Base-by-base conservation (phyloP, 192 early-diverging fungal species). In the Entophlyctis luteolus region DNA sequence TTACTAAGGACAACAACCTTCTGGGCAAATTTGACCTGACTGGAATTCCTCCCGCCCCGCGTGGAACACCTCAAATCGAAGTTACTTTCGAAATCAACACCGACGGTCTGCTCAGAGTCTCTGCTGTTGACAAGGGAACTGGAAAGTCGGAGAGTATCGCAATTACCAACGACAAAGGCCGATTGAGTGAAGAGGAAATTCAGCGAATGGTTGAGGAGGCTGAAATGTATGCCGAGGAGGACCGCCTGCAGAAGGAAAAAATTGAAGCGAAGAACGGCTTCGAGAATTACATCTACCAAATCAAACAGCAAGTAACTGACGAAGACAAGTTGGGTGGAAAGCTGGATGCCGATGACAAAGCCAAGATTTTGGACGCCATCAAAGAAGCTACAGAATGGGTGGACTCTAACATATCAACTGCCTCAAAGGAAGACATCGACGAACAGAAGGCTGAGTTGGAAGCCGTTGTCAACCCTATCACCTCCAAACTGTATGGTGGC, bases 401-500 rank as follows among this genome's bases (percentile, higher is more conserved):
- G 65, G 91, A 94, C 71, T 83, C 87, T 55, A 85, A 93, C 63
- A 88, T 80, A 50, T 69, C 75, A 58, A 80, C 89, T 28, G 93
- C 95, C 60, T 85, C 90, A 70, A 96, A 96, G 87, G 96, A 98
- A 76, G 96, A 98, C 78, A 86, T 95, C 81, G 94, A 97, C 59
- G 94, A 96, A 81, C 91, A 93, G 83, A 91, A 92, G 79, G 84
- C 88, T 73, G 93, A 95, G 79, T 77, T 98, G 66, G 94, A 98
- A 83, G 83, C 89, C 28, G 73, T 96, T 57, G 90, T 97, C 50
- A 96, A 95, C 84, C 93, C 94, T 59, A 93, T 98, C 75, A 89
- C 90, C 52, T 77, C 87, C 79, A 98, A 96, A 85, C 80, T 96
- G 31, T 96, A 97, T 75, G 78, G 77, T 46, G 86, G 79, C 59